A percentile compares a stretch with the other conserved stretches of the same genome.
These are phyloP conservation scores for Atkinsonella hypoxylon DNA, from an alignment of 2,329 filamentous ascomycete species.

Conservation along the genomic window DNA sequence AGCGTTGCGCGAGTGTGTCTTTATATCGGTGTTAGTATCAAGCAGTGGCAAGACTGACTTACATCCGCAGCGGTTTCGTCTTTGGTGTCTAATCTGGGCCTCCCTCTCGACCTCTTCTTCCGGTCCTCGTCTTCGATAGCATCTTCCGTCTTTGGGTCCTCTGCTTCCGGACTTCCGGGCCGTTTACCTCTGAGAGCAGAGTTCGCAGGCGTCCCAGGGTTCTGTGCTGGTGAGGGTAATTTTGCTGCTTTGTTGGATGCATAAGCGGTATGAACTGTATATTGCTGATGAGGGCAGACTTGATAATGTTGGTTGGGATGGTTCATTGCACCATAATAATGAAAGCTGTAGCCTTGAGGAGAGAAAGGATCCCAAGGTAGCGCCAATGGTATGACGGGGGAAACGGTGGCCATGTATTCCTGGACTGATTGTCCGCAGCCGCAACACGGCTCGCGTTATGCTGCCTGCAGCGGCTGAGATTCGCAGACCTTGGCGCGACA, in stretches of 20 bases:
- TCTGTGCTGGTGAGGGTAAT: background rate
- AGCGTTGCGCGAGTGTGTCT: no score
- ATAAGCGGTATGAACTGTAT: background rate
- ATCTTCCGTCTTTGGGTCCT: constrained; percentile 7
- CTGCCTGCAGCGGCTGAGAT: background rate
- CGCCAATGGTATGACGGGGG: background rate
- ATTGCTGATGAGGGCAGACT: background rate
- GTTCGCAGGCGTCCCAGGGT: background rate
- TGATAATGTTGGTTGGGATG: background rate
- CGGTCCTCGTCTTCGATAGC: constrained; percentile 28
- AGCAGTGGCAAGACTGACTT: constrained; percentile 27
- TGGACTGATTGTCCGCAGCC: background rate
- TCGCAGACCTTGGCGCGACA: background rate
- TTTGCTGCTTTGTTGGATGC: background rate
- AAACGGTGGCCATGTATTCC: constrained; percentile 1
- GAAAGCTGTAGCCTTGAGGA: background rate
- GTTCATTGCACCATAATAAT: background rate
- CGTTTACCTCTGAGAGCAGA: constrained; percentile 4
- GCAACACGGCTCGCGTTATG: background rate
- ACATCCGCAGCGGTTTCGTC: constrained; percentile 72
- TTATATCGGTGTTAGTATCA: no score
- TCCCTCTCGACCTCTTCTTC: constrained; percentile 54
- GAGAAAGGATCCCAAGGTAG: background rate
- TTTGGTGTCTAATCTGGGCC: constrained; percentile 63
- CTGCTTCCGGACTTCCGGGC: constrained; percentile 9